These are phyloP conservation scores for Raddia guianensis DNA, from an alignment of 176 grass and related monocot species.

Conservation along the genomic window DNA sequence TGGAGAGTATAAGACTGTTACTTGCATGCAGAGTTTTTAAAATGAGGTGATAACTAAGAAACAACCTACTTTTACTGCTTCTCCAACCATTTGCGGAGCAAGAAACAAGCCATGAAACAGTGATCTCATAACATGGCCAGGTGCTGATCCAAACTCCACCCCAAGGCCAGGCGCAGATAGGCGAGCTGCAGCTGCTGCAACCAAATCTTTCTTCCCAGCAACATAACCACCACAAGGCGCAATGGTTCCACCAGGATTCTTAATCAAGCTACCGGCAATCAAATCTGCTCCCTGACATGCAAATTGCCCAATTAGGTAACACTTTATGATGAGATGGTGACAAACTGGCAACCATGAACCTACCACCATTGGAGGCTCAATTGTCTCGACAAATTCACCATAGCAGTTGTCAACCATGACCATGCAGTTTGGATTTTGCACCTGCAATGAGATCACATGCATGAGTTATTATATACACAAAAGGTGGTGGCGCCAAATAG, in stretches of 20 bases:
- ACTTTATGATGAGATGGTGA: background rate
- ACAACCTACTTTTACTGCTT: constrained; percentile 75
- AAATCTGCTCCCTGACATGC: constrained; percentile 74
- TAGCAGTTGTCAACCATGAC: constrained; percentile 99
- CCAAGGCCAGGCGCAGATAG: constrained; percentile 91
- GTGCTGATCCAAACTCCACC: constrained; percentile 79
- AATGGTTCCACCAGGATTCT: constrained; percentile 92
- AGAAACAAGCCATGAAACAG: constrained; percentile 94
- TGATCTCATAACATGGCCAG: constrained; percentile 80
- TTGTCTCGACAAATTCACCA: constrained; percentile 91
- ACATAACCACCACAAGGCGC: constrained; percentile 86
- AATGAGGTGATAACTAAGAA: background rate
- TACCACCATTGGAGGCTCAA: constrained; percentile 88
- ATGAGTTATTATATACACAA: background rate
- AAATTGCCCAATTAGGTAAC: constrained; percentile 35
- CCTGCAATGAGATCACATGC: constrained; percentile 34
- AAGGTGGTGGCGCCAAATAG: background rate
- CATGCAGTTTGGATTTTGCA: constrained; percentile 79
- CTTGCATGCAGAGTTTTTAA: background rate
- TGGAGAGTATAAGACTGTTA: constrained; percentile 26
- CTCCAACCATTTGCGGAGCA: constrained; percentile 92
- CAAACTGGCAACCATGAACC: constrained; percentile 1
- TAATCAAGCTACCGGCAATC: constrained; percentile 94
- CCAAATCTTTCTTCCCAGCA: constrained; percentile 76
- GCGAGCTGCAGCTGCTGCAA: constrained; percentile 74